These are phyloP conservation scores for Aotearoamyces nothofagi DNA, from an alignment of 2,329 filamentous ascomycete species.

Conservation along the genomic window DNA sequence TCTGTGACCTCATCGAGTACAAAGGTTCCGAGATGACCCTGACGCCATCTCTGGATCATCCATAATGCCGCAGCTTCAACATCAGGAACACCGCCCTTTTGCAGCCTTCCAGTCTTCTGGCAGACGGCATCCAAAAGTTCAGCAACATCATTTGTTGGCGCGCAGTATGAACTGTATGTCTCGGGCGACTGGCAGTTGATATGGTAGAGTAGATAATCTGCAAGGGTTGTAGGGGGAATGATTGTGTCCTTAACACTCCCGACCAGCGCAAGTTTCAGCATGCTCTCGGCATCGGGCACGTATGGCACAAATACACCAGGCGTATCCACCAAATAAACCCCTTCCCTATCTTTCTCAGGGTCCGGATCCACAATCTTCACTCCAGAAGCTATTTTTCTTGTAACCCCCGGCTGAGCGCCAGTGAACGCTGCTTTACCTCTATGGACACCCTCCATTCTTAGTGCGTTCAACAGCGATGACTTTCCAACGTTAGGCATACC, in stretches of 20 bases:
- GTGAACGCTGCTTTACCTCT: conserved; percentile 61
- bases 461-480: conserved; percentile 78
- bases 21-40: conserved; percentile 61
- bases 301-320: conserved; percentile 94
- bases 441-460: conserved; percentile 54
- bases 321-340: conserved; percentile 76
- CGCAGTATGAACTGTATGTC: conserved; percentile 31
- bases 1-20: conserved; percentile 58
- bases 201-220: conserved; percentile 79
- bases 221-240: conserved; percentile 61
- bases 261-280: conserved; percentile 89
- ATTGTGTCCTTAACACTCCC: conserved; percentile 85
- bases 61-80: conserved; percentile 61
- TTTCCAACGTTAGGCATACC: conserved; percentile 99
- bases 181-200: conserved; percentile 42
- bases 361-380: conserved; percentile 60
- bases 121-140: conserved; percentile 59
- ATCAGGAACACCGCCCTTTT: conserved; percentile 56
- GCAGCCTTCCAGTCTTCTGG: conserved; percentile 57
- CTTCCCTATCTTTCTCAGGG: conserved; percentile 24
- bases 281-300: conserved; percentile 67
- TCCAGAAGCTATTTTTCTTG: conserved; percentile 65
- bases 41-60: conserved; percentile 70
- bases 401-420: conserved; percentile 79
- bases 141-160: conserved; percentile 73